Percentiles rank a stretch among this genome's conserved stretches.
These are phyloP conservation scores for Takakia lepidozioides DNA, from an alignment of 225 moss, liverwort and hornwort species.

Conservation along the genomic window DNA sequence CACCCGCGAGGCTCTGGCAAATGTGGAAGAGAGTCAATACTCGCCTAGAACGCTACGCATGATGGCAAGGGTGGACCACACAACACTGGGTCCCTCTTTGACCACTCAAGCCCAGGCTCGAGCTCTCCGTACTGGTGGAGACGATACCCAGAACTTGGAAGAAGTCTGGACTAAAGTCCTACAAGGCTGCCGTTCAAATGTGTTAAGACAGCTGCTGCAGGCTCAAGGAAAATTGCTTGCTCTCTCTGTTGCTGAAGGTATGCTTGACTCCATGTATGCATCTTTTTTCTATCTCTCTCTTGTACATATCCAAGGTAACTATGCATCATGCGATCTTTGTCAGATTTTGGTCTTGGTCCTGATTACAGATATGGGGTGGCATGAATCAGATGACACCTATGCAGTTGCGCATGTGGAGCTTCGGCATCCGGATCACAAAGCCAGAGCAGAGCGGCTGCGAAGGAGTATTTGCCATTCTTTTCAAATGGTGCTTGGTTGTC, in stretches of 20 bases:
- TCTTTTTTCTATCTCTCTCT: too few species aligned
- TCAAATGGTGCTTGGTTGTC: constrained; percentile 90
- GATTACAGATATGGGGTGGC: constrained; percentile 14
- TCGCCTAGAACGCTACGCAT: too few species aligned
- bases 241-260: constrained; percentile 70
- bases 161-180: constrained; percentile 80
- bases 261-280: too few species aligned
- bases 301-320: too few species aligned
- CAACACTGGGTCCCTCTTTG: too few species aligned
- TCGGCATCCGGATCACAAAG: constrained; percentile 64
- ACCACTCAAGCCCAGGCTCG: too few species aligned
- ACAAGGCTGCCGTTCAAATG: constrained; percentile 83
- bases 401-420: constrained; percentile 83
- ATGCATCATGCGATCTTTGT: too few species aligned
- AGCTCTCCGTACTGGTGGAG: too few species aligned
- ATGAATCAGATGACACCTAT: constrained; percentile 57
- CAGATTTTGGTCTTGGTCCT: too few species aligned
- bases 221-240: constrained; percentile 72
- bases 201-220: constrained; percentile 68
- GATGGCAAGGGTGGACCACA: too few species aligned
- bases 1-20: constrained; percentile 50
- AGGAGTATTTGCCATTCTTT: constrained; percentile 90
- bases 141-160: constrained; percentile 68
- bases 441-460: constrained; percentile 73
- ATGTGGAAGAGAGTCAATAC: too few species aligned